Evolutionary conservation across 768 basidiomycete genomes (phyloP).

Genomic region (Suillus ampliporus): DNA sequence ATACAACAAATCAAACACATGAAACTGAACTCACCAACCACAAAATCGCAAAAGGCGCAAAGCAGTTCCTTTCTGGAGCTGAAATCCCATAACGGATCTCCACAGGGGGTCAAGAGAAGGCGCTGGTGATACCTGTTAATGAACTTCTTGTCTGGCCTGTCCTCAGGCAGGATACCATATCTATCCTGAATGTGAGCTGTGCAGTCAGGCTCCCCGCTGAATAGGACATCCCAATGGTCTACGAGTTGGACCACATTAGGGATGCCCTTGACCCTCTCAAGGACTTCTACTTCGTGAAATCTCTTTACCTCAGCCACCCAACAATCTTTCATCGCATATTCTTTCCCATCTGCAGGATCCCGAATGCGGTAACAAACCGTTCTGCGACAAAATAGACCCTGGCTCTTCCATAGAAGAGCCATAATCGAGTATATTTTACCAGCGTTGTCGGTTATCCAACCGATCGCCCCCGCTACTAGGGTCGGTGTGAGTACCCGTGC

Average conservation of each 20-base stretch:
- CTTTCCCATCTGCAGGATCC: neutral
- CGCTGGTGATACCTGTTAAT: neutral
- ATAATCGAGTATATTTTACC: neutral
- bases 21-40: conserved; percentile 1
- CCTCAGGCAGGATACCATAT: neutral
- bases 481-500: neutral
- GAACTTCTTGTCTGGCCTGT: no score
- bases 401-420: neutral
- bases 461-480: neutral
- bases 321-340: neutral
- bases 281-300: neutral
- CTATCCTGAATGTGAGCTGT: neutral
- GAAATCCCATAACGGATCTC: neutral
- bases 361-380: neutral
- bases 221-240: neutral
- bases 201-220: neutral
- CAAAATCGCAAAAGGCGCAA: conserved; percentile 10
- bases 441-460: neutral
- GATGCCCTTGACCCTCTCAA: neutral
- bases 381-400: neutral
- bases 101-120: neutral
- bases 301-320: neutral
- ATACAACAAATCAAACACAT: neutral
- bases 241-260: neutral
- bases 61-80: conserved; percentile 11